Conservation (phyloP, 208 protist species). For the Leishmania guyanensis region DNA sequence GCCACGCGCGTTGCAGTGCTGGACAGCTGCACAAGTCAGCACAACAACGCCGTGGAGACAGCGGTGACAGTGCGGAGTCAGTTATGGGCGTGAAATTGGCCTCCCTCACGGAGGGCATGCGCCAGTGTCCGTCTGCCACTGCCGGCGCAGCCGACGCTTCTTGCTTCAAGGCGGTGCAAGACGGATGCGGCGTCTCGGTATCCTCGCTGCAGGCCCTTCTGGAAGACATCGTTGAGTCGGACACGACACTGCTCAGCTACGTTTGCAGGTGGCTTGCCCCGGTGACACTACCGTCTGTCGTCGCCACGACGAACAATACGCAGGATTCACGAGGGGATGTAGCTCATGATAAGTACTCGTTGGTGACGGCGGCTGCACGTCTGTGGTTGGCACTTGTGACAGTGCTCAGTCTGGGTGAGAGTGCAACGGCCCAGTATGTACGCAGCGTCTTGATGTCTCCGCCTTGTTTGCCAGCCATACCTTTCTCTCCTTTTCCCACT, state of each 20-base stretch:
- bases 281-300: neutral
- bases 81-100: neutral
- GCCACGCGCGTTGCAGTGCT: neutral
- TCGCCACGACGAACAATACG: neutral
- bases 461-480: neutral
- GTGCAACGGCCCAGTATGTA: slow-evolving; percentile 35
- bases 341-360: neutral
- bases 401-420: slow-evolving; percentile 31
- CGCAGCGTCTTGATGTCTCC: slow-evolving; percentile 29
- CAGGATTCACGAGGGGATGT: neutral
- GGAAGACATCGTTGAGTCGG: slow-evolving; percentile 7
- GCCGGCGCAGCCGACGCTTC: neutral
- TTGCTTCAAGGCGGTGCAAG: neutral
- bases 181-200: neutral
- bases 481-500: too few relatives aligned
- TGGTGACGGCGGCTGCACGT: neutral
- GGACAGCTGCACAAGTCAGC: neutral
- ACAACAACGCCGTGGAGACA: neutral
- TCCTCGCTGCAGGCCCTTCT: slow-evolving; percentile 19
- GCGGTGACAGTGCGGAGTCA: neutral
- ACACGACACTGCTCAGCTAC: slow-evolving; percentile 10
- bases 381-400: slow-evolving; percentile 28
- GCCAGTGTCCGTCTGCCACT: neutral
- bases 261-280: neutral
- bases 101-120: too few relatives aligned